phyloP scores from a whole-genome alignment of 2,329 filamentous ascomycete species.

The Setomelanomma holmii region DNA sequence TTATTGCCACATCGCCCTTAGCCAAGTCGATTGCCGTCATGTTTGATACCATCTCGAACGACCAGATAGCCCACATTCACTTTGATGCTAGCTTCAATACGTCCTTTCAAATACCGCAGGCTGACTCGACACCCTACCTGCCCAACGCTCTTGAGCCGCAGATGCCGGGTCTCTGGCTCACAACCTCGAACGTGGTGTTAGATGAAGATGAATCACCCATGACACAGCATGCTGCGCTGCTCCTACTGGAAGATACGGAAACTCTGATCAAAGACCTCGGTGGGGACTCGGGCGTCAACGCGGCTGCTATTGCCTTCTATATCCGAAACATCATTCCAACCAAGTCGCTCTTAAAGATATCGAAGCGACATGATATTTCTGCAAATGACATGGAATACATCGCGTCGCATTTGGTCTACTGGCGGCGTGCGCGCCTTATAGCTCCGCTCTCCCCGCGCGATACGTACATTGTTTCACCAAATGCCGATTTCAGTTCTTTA shows the following conservation, averaged over 20 bases:
- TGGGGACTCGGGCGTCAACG: constrained; percentile 76
- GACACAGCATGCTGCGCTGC: constrained; percentile 84
- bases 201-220: constrained; percentile 73
- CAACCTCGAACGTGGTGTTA: constrained; percentile 79
- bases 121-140: constrained; percentile 74
- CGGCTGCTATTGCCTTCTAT: constrained; percentile 77
- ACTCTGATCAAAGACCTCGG: constrained; percentile 75
- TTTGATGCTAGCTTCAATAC: constrained; percentile 70
- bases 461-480: constrained; percentile 89
- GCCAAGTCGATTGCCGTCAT: constrained; percentile 83
- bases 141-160: constrained; percentile 72
- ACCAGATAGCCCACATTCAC: constrained; percentile 84
- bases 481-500: constrained; percentile 78
- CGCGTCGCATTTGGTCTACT: constrained; percentile 93
- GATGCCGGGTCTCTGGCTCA: constrained; percentile 82
- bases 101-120: constrained; percentile 68
- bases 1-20: constrained; percentile 75
- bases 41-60: constrained; percentile 80
- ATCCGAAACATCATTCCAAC: constrained; percentile 66
- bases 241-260: constrained; percentile 83
- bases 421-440: constrained; percentile 90
- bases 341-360: constrained; percentile 74
- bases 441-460: constrained; percentile 89
- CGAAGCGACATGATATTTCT: constrained; percentile 74
- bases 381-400: constrained; percentile 84